Evolutionary conservation across 805 yeast genomes (phyloP), one percentile per base, ranked within the genome.

Genomic region (Candida maesae): DNA sequence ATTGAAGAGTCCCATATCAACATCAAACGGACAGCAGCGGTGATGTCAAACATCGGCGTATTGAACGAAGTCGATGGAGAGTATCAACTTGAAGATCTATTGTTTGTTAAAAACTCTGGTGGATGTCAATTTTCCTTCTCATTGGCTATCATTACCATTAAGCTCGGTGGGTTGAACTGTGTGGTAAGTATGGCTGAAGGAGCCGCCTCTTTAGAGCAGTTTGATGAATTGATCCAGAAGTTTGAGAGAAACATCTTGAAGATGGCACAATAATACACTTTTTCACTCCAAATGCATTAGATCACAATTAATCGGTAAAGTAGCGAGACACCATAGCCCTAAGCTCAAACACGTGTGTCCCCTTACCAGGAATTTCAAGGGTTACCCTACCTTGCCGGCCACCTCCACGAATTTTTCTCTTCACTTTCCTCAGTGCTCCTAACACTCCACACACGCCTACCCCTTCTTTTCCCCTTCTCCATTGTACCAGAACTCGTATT

Each of bases 41-140:
- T 45, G 24, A 30, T 51, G 33, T 54, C 58, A 6, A 54, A 54
- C 33, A n/a, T 54, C 16, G 58, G 58, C 3, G 18, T 42, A 1
- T n/a, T 50, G 4, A 18, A 19, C 10, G 26, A 26, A 14, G 30
- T 15, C 4, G 23, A 36, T 15, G 35, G 28, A 1, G 30, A 31
- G 10, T 45, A 27, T 20, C 26, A 43, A 15, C 34, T 50, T 13
- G 44, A 50, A 16, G 55, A 51, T 30, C 28, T 45, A 4, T 12
- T 34, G 3, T 51, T 53, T 31, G 14, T 45, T 1, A 45, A 47
- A 31, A 46, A 42, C 31, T 35, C 49, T 2, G 50, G 45, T 16
- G 50, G 46, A 8, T 27, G 52, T 1, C 33, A 42, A 18, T 46
- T 42, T 16, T 35, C 45, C 1, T 51, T 47, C 36, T 23, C 49